Evolutionary conservation across 2,329 filamentous ascomycete genomes (phyloP).

Genomic region (Fusarium sublunatum): DNA sequence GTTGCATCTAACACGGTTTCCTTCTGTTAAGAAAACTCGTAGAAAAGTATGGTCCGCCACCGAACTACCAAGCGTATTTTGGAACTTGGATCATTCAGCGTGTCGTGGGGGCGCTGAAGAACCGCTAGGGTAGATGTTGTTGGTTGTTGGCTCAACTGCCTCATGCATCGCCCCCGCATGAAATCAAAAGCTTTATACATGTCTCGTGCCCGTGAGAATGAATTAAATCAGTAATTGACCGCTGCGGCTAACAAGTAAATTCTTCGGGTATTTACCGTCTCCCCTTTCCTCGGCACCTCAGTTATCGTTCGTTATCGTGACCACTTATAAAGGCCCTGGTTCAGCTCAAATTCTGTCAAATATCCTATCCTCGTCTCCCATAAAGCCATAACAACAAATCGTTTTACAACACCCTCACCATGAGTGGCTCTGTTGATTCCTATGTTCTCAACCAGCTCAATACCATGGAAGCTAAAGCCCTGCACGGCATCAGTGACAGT

Average conservation of each 20-base stretch:
- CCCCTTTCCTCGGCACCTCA: background rate
- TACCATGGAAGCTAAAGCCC: slow-evolving; percentile 54
- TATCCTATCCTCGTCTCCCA: no score
- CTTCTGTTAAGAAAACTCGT: no score
- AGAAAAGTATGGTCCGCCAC: no score
- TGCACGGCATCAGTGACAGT: slow-evolving; percentile 65
- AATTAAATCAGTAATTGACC: background rate
- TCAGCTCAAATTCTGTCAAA: background rate
- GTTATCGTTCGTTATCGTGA: background rate
- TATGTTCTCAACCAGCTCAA: slow-evolving; percentile 52
- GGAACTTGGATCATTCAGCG: no score
- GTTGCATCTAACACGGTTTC: no score
- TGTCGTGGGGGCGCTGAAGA: no score
- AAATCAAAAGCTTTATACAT: background rate
- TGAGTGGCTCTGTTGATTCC: slow-evolving; percentile 29
- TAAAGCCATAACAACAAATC: no score
- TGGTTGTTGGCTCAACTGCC: no score
- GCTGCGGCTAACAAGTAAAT: background rate
- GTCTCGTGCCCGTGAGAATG: background rate
- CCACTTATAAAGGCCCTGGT: background rate
- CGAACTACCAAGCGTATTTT: no score
- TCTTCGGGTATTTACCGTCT: background rate
- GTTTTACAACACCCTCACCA: slow-evolving; percentile 7
- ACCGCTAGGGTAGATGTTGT: no score
- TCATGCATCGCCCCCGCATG: background rate